Conservation (phyloP, 768 basidiomycete genomes). For the Flagelloscypha sp. region DNA sequence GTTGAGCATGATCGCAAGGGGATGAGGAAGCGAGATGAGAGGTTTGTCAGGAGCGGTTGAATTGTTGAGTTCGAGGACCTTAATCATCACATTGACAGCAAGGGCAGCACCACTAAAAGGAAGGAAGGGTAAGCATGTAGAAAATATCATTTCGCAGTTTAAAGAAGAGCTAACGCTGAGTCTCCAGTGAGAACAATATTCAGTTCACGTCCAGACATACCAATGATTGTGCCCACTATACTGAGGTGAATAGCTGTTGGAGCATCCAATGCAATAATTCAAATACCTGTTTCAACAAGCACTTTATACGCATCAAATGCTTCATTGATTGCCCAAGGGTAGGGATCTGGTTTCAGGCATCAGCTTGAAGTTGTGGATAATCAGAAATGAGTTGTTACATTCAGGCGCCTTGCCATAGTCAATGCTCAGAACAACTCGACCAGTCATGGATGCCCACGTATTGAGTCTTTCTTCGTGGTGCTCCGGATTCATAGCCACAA, state of each 20-base stretch:
- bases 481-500: conserved; percentile 91
- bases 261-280: background rate
- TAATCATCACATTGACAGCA: conserved; percentile 76
- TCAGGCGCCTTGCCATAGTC: conserved; percentile 98
- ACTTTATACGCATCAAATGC: conserved; percentile 84
- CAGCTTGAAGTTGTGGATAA: conserved; percentile 5
- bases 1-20: conserved; percentile 76
- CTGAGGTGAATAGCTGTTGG: conserved; percentile 1
- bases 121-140: conserved; percentile 10
- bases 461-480: conserved; percentile 93
- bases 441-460: conserved; percentile 74
- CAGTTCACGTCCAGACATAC: conserved; percentile 79
- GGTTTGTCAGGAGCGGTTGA: conserved; percentile 19
- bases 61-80: conserved; percentile 63
- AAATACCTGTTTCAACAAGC: conserved; percentile 61
- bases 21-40: conserved; percentile 50
- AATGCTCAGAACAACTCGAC: conserved; percentile 73
- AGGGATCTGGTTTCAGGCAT: conserved; percentile 60
- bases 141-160: too few relatives aligned
- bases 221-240: conserved; percentile 64
- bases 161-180: conserved; percentile 98
- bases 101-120: conserved; percentile 74
- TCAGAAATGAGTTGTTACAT: conserved; percentile 38
- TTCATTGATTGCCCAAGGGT: conserved; percentile 94
- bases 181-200: conserved; percentile 82